Evolutionary conservation across 2,329 filamentous ascomycete genomes (phyloP).

Genomic region (Pezicula carpinea): DNA sequence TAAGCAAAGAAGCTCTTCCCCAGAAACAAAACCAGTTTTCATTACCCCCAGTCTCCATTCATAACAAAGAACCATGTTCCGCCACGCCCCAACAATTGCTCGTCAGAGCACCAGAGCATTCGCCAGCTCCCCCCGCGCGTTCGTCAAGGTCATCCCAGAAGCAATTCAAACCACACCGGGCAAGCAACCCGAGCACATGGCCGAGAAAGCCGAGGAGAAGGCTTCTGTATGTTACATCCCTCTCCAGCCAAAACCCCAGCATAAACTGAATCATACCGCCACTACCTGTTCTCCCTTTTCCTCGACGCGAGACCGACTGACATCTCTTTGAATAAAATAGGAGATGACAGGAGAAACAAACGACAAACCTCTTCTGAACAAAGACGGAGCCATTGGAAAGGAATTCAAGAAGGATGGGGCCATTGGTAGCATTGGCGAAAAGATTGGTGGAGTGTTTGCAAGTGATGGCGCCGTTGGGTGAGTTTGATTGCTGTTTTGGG

Average conservation of each 20-base stretch:
- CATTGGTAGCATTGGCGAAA: constrained; percentile 32
- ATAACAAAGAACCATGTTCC: too few species aligned
- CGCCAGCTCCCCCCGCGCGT: neutral
- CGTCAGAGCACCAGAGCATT: neutral
- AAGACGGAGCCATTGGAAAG: constrained; percentile 30
- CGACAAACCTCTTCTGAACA: constrained; percentile 19
- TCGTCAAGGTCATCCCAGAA: constrained; percentile 1
- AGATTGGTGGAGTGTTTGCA: constrained; percentile 33
- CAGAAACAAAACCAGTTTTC: too few species aligned
- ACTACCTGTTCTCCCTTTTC: neutral
- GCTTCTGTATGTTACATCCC: neutral
- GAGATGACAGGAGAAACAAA: constrained; percentile 4
- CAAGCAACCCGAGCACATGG: neutral
- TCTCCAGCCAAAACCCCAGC: neutral
- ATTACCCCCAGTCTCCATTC: too few species aligned
- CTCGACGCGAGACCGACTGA: neutral
- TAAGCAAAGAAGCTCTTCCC: too few species aligned
- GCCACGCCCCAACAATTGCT: too few species aligned
- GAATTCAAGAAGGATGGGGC: constrained; percentile 31
- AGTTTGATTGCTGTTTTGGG: neutral
- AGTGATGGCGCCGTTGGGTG: constrained; percentile 30
- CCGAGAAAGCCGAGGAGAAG: neutral
- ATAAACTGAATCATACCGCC: neutral
- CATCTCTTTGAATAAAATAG: neutral
- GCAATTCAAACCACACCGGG: neutral